phyloP scores from a whole-genome alignment of 2,329 filamentous ascomycete genomes.

The Cercospora nicotianae region DNA sequence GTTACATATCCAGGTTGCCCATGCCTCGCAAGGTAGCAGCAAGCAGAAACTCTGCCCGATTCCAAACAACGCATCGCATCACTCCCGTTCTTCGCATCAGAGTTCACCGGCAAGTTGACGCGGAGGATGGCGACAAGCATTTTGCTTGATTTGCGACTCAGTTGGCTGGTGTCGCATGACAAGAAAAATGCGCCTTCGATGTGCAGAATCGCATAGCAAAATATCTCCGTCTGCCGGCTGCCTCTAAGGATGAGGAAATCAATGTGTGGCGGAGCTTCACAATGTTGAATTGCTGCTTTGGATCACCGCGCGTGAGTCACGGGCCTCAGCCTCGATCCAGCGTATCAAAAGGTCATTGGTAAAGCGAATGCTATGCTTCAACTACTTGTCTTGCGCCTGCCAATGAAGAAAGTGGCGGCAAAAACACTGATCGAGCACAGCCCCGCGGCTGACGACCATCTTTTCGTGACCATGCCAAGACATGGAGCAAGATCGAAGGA shows the following conservation, averaged over 20 bases:
- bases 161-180: not conserved
- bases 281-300: not conserved
- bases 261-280: not conserved
- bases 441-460: not conserved
- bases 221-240: not conserved
- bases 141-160: not conserved
- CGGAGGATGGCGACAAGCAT: not conserved
- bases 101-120: not conserved
- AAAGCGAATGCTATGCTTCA: not conserved
- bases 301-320: slow-evolving; percentile 14
- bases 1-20: not conserved
- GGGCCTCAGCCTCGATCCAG: slow-evolving; percentile 11
- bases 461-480: slow-evolving; percentile 1
- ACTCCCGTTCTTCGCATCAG: not conserved
- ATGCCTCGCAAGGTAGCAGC: not conserved
- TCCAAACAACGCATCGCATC: not conserved
- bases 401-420: not conserved
- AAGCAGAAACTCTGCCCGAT: not conserved
- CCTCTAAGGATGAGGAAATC: not conserved
- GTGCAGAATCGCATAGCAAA: not conserved
- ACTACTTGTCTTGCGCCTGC: not conserved
- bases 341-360: not conserved
- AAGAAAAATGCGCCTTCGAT: not conserved
- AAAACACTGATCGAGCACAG: not conserved
- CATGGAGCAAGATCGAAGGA: slow-evolving; percentile 2